Conservation (phyloP, 2,329 filamentous ascomycete genomes). For the Verticillium longisporum region DNA sequence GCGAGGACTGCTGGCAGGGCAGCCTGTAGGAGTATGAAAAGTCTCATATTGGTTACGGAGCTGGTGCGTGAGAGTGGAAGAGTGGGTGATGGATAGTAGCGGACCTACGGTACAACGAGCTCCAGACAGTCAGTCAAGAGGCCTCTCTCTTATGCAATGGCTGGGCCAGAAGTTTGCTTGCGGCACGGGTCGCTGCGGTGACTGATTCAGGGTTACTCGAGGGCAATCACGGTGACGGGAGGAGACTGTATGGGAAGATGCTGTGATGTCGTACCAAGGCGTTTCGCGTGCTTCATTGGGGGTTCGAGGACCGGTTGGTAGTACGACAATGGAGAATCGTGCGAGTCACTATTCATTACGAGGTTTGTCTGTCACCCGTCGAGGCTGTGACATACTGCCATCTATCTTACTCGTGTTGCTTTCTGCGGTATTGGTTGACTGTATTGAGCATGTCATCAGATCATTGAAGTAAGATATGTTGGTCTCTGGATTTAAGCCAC, state of each 20-base stretch:
- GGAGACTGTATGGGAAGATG: neutral
- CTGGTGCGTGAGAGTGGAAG: no score
- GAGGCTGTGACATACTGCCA: neutral
- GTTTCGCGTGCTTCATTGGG: neutral
- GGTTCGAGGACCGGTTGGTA: neutral
- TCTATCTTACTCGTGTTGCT: neutral
- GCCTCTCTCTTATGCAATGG: neutral
- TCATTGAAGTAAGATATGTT: no score
- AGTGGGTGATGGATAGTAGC: neutral
- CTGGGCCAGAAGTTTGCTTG: neutral
- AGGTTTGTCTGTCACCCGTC: neutral
- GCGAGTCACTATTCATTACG: neutral
- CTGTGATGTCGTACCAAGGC: neutral
- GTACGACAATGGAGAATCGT: neutral
- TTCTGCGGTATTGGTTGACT: no score
- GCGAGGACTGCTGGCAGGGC: neutral
- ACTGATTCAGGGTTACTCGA: neutral
- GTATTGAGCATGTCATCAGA: neutral
- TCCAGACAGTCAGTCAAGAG: neutral
- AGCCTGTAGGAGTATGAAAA: neutral
- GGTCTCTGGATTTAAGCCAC: neutral
- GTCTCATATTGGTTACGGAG: neutral
- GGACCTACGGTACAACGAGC: neutral
- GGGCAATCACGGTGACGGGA: neutral
- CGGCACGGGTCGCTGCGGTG: neutral